Base-by-base conservation (phyloP, 768 basidiomycete genomes). In the Lyophyllum decastes region DNA sequence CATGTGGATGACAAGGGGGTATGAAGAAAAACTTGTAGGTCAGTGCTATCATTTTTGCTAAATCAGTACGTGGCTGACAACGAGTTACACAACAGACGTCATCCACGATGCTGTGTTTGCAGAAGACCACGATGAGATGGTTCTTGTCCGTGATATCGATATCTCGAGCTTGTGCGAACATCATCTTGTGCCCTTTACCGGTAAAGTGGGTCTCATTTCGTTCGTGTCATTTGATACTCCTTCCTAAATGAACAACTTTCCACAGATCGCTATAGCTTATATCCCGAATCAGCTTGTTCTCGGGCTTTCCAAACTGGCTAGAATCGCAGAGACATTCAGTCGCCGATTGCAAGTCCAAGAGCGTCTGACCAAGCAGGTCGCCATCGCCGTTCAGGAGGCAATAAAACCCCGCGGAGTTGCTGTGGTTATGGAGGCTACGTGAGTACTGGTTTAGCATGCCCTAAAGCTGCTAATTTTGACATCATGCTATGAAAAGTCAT, bases 41-140 rank as follows among this genome's bases (percentile, higher is more conserved):
- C 52, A 58, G 63, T 62, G 38, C 6, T 54, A 52, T 70, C 48
- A 59, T 34, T 59, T 57, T 57, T 62, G 21, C n/a, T n/a, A n/a
- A 40, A 26, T 55, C 44, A 48, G 44, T 55, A 40, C 52, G 58
- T 54, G 57, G 54, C 52, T 63, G 40, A 61, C 63, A 55, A 55
- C 26, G 54, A 49, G 19, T 47, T 26, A n/a, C 4, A 51, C 24
- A 54, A 51, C 69, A 94, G 97, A 99, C 71, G 95, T 98, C 66
- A 97, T 98, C 62, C 98, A 98, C 75, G 93, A 96, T 79, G 97
- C 97, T 57, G 86, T 99, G 38, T 99, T 99, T 70, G 89, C 94
- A 44, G 97, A 99, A 73, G 94, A 99, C 74, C 97, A 99, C 77
- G 97, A 98, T 67, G 97, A 99, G 74, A 96, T 99, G 94, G 97